Evolutionary conservation across 2,329 filamentous ascomycete genomes (phyloP).

Genomic region (Fusarium virguliforme): DNA sequence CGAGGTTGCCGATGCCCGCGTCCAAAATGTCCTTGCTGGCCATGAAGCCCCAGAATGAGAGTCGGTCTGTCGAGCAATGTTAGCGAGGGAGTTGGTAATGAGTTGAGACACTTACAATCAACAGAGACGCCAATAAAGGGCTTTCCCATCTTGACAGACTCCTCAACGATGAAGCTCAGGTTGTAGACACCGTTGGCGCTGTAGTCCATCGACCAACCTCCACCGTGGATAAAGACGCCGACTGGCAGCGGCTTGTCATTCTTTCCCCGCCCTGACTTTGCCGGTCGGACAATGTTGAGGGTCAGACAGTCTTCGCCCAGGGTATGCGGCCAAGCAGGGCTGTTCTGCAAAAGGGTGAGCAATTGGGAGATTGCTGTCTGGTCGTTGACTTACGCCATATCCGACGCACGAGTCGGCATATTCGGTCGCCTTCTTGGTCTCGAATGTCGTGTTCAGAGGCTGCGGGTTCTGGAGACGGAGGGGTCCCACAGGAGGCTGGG

Average conservation of each 20-base stretch:
- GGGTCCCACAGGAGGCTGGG: constrained; percentile 39
- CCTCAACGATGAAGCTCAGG: constrained; percentile 71
- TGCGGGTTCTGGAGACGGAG: constrained; percentile 42
- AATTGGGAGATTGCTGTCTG: accelerated
- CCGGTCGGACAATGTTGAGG: constrained; percentile 42
- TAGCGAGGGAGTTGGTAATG: neutral
- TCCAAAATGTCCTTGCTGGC: constrained; percentile 60
- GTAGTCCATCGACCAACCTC: constrained; percentile 61
- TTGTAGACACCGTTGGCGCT: constrained; percentile 70
- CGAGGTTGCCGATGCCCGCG: constrained; percentile 60
- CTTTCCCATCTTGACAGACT: constrained; percentile 49
- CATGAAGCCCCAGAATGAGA: constrained; percentile 63
- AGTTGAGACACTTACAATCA: constrained; percentile 17
- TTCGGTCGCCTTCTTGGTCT: constrained; percentile 37
- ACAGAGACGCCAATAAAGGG: constrained; percentile 45
- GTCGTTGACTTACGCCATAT: constrained; percentile 35
- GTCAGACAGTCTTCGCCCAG: constrained; percentile 46
- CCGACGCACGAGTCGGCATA: constrained; percentile 49
- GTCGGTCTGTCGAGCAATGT: constrained; percentile 30
- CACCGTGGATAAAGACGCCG: constrained; percentile 54
- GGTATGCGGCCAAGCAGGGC: constrained; percentile 35
- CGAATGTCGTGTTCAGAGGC: constrained; percentile 35
- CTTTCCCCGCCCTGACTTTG: constrained; percentile 7
- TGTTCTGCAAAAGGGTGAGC: constrained; percentile 27
- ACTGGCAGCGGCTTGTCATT: constrained; percentile 44